Evolutionary conservation across 2,329 filamentous ascomycete genomes (phyloP).

Genomic region (Iodosphaeria phyllophila): DNA sequence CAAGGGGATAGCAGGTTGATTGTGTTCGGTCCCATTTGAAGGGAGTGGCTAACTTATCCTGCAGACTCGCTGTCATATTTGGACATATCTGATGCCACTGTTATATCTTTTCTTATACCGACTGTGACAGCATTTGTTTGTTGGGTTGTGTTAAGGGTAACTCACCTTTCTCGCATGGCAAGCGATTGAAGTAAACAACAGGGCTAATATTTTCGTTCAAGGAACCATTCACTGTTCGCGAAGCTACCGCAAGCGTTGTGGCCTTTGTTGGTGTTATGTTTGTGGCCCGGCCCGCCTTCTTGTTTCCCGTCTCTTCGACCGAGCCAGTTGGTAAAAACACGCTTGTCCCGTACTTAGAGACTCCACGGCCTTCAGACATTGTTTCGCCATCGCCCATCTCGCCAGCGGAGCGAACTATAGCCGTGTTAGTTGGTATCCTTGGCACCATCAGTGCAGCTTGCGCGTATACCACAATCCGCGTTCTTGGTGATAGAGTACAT

Average conservation of each 20-base stretch:
- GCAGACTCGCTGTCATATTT: conserved; percentile 41
- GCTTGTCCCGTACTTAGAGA: conserved; percentile 3
- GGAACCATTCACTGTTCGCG: conserved; percentile 54
- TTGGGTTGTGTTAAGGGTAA: conserved; percentile 28
- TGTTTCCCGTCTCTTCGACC: conserved; percentile 21
- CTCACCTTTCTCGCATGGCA: conserved; percentile 1
- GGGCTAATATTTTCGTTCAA: conserved; percentile 19
- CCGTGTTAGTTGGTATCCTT: conserved; percentile 45
- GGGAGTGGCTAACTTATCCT: conserved; percentile 13
- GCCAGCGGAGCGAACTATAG: conserved; percentile 42
- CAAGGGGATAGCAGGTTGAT: too few species aligned
- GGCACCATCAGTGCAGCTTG: conserved; percentile 51
- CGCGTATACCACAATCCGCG: conserved; percentile 54
- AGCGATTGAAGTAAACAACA: neutral
- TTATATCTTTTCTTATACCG: conserved; percentile 63
- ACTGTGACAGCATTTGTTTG: conserved; percentile 48
- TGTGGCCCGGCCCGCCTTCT: conserved; percentile 49
- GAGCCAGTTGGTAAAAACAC: too few species aligned
- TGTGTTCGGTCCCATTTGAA: too few species aligned
- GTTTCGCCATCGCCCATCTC: conserved; percentile 17
- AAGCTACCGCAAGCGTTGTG: conserved; percentile 49
- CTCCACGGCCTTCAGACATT: conserved; percentile 5
- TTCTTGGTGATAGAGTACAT: conserved; percentile 58
- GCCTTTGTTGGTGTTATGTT: conserved; percentile 57
- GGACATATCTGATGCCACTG: conserved; percentile 59